Conservation (phyloP, 2,329 filamentous ascomycete genomes). For the Talaromyces sp. region DNA sequence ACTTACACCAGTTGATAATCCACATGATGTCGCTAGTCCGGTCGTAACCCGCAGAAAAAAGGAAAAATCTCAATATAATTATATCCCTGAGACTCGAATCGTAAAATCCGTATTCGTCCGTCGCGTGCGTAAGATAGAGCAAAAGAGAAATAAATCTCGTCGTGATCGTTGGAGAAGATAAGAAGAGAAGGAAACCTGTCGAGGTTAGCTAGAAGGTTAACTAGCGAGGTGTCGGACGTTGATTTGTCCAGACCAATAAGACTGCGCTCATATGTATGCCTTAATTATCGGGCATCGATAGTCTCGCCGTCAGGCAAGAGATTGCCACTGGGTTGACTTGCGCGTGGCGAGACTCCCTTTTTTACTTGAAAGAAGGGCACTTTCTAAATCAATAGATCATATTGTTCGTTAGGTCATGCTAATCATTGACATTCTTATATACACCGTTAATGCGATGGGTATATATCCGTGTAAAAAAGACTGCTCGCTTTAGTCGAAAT, state of each 20-base stretch:
- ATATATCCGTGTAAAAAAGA: background rate
- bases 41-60: background rate
- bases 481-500: background rate
- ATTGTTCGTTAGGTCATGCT: background rate
- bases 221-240: slow-evolving; percentile 8
- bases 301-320: too few relatives aligned
- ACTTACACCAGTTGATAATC: slow-evolving; percentile 91
- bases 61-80: too few relatives aligned
- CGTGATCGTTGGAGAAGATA: background rate
- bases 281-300: too few relatives aligned
- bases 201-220: background rate
- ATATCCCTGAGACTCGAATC: too few relatives aligned
- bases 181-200: background rate
- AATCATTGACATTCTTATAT: background rate
- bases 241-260: slow-evolving; percentile 13
- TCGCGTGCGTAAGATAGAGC: background rate
- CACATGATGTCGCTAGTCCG: slow-evolving; percentile 67
- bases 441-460: background rate
- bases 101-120: background rate
- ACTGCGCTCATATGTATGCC: too few relatives aligned
- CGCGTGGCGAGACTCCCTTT: background rate
- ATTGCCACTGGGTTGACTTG: background rate
- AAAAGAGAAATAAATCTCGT: background rate
- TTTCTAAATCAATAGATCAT: too few relatives aligned
- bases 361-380: background rate